Base-by-base conservation (phyloP, 345 rosid species). In the Carallia pectinifolia region DNA sequence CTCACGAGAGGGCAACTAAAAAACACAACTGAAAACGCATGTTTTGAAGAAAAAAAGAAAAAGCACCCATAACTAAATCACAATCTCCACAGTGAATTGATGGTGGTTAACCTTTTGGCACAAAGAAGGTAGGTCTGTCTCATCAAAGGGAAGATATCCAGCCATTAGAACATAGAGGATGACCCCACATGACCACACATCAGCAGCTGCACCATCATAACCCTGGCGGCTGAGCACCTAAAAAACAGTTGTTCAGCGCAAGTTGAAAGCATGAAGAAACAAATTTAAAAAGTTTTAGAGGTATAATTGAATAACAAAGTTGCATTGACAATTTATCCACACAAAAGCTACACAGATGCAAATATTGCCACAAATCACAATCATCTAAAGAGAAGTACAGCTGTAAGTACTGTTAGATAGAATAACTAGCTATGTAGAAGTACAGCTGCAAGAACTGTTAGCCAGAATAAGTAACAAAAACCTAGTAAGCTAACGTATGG, bases 101-200 rank as follows among this genome's bases (percentile, higher is more conserved):
- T 62, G 67, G 34, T 13, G 68, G 39, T 84, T 70, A 66, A 90
- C 97, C 96, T 85, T 91, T 77, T 61, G 82, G 74, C 79, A 91
- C 83, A 94, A 79, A 10, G 85, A 71, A 65, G 97, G 93, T 74
- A 94, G 92, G 78, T 94, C 93, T 23, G 67, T 77, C 78, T 86
- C 97, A 29, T 85, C 72, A 78, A 94, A 94, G 40, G 99, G 97
- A 68, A 86, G 87, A 85, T 77, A 85, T 31, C 97, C 99, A 71
- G 97, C 97, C 92, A 87, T 82, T 16, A 91, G 80, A 73, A 94
- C 90, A 31, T 80, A 94, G 70, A 94, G 93, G 74, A 94, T 84
- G 31, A 94, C 97, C 59, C 99, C 99, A 53, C 97, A 95, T 47
- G 99, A 95, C 97, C 99, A 95, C 61, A 91, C 62, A 67, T 91